phyloP scores from a whole-genome alignment of 116 monocot species.

The Phalaenopsis hybrid region DNA sequence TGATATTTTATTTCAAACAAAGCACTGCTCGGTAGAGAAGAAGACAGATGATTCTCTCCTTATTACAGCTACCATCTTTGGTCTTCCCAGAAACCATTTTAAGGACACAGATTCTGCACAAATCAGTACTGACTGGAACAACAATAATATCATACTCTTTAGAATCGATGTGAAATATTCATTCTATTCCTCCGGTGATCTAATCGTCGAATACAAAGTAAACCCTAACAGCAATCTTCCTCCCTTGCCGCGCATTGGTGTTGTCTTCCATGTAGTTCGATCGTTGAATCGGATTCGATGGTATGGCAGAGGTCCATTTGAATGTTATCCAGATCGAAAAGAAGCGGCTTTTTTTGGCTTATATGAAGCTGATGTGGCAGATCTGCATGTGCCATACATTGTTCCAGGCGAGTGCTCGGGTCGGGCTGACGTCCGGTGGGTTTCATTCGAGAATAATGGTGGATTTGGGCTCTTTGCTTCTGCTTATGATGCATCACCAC shows the following conservation, averaged over 20 bases:
- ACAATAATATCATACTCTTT: constrained; percentile 14
- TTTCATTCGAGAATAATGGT: constrained; percentile 38
- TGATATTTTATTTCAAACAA: constrained; percentile 36
- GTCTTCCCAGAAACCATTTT: constrained; percentile 10
- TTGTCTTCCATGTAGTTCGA: constrained; percentile 51
- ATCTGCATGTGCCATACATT: constrained; percentile 87
- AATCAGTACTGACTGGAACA: not conserved
- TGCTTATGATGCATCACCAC: constrained; percentile 51
- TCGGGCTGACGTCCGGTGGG: constrained; percentile 89
- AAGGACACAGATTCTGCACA: not conserved
- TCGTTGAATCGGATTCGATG: constrained; percentile 59
- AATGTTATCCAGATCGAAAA: constrained; percentile 95
- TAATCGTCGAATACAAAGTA: constrained; percentile 56
- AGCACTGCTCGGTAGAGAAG: constrained; percentile 39
- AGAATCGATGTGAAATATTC: constrained; percentile 40
- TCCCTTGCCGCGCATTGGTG: constrained; percentile 82
- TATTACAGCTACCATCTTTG: constrained; percentile 36
- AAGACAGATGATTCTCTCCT: constrained; percentile 37
- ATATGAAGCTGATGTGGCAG: constrained; percentile 54
- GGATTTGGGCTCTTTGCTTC: constrained; percentile 84
- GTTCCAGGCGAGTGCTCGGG: constrained; percentile 78
- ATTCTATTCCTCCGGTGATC: constrained; percentile 66
- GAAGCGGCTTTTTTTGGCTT: constrained; percentile 76
- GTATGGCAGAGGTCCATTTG: constrained; percentile 98
- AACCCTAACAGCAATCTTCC: constrained; percentile 65